Percentiles rank a stretch among this genome's conserved stretches.
These are phyloP conservation scores for Apiospora sp. DNA, from an alignment of 2,329 filamentous ascomycete species.

Conservation along the genomic window DNA sequence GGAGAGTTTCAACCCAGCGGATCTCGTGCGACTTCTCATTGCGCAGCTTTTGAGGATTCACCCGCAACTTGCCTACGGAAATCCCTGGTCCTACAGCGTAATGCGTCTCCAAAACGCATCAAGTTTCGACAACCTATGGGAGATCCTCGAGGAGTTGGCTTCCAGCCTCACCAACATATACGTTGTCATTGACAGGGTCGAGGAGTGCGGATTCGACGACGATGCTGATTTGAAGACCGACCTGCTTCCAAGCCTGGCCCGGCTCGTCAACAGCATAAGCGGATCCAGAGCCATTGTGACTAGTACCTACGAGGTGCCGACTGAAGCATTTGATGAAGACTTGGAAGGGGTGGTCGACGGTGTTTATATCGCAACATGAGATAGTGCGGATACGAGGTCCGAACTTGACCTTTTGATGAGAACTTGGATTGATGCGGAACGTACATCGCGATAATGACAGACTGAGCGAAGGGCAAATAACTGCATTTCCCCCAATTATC, in stretches of 20 bases:
- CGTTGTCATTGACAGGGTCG: not conserved
- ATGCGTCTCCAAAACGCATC: not conserved
- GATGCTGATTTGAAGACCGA: not conserved
- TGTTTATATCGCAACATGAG: not conserved
- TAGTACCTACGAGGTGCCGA: not conserved
- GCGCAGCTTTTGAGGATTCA: not conserved
- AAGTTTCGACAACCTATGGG: not conserved
- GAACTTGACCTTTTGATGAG: too few species aligned
- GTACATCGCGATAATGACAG: not conserved
- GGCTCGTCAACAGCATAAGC: not conserved
- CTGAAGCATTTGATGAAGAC: not conserved
- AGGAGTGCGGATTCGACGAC: not conserved
- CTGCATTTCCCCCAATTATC: too few species aligned
- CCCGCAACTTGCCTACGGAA: not conserved
- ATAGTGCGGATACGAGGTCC: not conserved
- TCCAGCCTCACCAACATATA: not conserved
- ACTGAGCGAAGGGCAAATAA: not conserved
- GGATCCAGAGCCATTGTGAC: not conserved
- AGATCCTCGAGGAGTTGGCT: not conserved
- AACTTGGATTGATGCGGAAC: too few species aligned
- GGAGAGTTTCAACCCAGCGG: not conserved
- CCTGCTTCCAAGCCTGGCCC: not conserved
- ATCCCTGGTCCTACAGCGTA: not conserved
- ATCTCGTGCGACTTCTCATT: not conserved
- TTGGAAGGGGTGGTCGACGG: not conserved